phyloP scores from a whole-genome alignment of 257 asterid species.

The Linderniella brevidens region DNA sequence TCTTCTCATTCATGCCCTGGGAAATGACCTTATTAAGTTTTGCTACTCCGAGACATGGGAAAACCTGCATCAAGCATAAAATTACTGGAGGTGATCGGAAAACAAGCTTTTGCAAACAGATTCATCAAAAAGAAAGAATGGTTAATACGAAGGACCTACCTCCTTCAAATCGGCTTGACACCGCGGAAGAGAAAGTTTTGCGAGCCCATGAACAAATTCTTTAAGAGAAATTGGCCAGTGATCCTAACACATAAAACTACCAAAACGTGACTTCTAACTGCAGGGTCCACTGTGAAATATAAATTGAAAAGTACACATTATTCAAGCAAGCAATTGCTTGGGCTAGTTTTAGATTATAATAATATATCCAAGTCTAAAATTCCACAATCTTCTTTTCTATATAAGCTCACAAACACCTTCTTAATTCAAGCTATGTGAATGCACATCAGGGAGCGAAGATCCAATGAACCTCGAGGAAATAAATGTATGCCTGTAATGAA shows the following conservation, averaged over 20 bases:
- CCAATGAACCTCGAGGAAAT: too few relatives aligned
- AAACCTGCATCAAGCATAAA: constrained; percentile 33
- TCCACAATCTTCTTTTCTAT: too few relatives aligned
- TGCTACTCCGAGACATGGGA: constrained; percentile 33
- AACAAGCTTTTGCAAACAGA: not conserved
- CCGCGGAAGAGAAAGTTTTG: constrained; percentile 60
- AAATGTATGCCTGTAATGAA: not conserved
- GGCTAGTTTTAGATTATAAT: too few relatives aligned
- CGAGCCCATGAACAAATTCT: constrained; percentile 37
- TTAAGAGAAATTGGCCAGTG: constrained; percentile 82
- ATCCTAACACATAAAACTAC: constrained; percentile 22
- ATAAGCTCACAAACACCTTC: too few relatives aligned
- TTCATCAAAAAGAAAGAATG: not conserved
- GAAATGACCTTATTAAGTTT: constrained; percentile 50
- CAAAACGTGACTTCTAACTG: not conserved
- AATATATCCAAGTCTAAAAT: too few relatives aligned
- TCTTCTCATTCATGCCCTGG: constrained; percentile 93
- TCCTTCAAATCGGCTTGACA: constrained; percentile 42
- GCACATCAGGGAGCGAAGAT: too few relatives aligned
- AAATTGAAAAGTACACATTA: too few relatives aligned
- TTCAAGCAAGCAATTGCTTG: too few relatives aligned
- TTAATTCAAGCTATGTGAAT: too few relatives aligned
- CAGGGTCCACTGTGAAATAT: too few relatives aligned
- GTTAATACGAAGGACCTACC: constrained; percentile 18
- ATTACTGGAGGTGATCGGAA: constrained; percentile 7